Evolutionary conservation across 345 rosid species (phyloP).

Genomic region (Linum trigynum): DNA sequence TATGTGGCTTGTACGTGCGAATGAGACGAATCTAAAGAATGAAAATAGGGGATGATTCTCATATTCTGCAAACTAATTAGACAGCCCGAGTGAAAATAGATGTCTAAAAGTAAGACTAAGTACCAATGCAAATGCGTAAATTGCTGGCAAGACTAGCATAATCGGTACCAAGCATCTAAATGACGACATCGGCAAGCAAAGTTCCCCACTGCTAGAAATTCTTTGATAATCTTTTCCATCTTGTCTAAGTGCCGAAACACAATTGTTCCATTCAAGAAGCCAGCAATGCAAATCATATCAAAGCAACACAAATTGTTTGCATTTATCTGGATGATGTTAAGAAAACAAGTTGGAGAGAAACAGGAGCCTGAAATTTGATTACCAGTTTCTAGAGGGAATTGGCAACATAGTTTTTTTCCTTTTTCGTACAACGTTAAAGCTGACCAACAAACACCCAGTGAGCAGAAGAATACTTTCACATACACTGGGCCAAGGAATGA

Average conservation of each 20-base stretch:
- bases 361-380: neutral
- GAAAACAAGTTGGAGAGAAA: neutral
- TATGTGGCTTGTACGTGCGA: slow-evolving; percentile 47
- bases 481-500: slow-evolving; percentile 84
- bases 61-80: too few species aligned
- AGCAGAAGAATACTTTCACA: neutral
- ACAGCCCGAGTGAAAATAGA: neutral
- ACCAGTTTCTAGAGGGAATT: neutral
- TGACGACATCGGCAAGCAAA: slow-evolving; percentile 38
- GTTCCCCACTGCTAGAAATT: slow-evolving; percentile 48
- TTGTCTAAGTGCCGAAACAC: too few species aligned
- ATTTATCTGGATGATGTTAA: neutral
- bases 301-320: too few species aligned
- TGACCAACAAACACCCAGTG: slow-evolving; percentile 7
- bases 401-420: neutral
- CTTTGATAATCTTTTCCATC: too few species aligned
- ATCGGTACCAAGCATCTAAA: slow-evolving; percentile 14
- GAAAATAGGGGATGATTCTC: neutral
- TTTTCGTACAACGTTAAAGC: neutral
- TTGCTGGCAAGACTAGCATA: slow-evolving; percentile 82
- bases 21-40: slow-evolving; percentile 63
- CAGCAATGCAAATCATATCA: neutral
- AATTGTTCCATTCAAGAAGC: slow-evolving; percentile 1
- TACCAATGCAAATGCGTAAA: slow-evolving; percentile 85
- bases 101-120: neutral